phyloP scores from a whole-genome alignment of 768 basidiomycete genomes.

The Podaxis sp. region DNA sequence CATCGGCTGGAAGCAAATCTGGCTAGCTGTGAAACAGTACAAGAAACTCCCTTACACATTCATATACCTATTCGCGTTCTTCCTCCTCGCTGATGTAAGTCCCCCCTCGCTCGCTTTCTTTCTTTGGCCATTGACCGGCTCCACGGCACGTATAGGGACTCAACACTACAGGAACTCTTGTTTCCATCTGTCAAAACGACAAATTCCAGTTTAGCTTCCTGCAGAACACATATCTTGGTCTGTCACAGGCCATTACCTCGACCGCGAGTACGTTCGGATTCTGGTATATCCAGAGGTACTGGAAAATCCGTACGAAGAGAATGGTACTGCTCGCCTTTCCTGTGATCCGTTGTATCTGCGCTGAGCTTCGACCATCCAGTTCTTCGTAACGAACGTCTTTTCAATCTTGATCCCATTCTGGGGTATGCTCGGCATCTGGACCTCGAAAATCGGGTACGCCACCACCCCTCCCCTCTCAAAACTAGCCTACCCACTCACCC shows the following conservation, averaged over 20 bases:
- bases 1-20: constrained; percentile 90
- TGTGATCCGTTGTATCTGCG: too few species aligned
- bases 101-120: neutral
- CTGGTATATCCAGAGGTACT: constrained; percentile 82
- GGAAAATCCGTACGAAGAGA: constrained; percentile 76
- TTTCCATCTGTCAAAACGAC: constrained; percentile 78
- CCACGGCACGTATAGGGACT: constrained; percentile 50
- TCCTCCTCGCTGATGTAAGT: constrained; percentile 75
- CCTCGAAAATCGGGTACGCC: constrained; percentile 64
- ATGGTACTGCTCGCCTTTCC: constrained; percentile 62
- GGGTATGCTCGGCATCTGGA: constrained; percentile 89
- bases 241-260: constrained; percentile 75
- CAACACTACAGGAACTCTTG: constrained; percentile 76
- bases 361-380: constrained; percentile 38
- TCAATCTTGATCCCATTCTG: constrained; percentile 80
- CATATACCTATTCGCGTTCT: constrained; percentile 73
- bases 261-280: constrained; percentile 72
- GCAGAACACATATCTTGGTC: constrained; percentile 75
- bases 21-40: constrained; percentile 73
- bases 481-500: neutral
- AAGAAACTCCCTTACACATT: constrained; percentile 81
- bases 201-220: constrained; percentile 82
- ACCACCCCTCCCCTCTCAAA: neutral
- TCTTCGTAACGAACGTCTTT: constrained; percentile 73
- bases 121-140: neutral